Base-by-base conservation (phyloP, 2,329 filamentous ascomycete genomes). In the Emericellopsis cladophorae region DNA sequence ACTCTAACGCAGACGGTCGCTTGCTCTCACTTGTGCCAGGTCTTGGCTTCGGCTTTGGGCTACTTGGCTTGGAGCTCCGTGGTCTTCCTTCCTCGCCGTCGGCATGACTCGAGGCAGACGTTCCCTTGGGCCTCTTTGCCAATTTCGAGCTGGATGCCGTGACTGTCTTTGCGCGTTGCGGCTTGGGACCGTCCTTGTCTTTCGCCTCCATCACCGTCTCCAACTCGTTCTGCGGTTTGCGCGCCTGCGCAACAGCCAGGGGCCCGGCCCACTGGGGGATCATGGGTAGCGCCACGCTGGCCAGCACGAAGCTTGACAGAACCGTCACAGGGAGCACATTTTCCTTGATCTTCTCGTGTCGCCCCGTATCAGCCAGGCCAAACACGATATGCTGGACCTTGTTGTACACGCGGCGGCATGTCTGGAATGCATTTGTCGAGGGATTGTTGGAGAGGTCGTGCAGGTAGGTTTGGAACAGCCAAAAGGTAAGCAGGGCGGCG, bases 371-470 rank as follows among this genome's bases (percentile, higher is more conserved):
- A 29, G 79, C 72, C 21, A 83, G 69, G 16, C 85, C 85, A 58
- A 92, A 92, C 22, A 92, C 84, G 51, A 92, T 86, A 59, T 86
- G 79, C 61, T 92, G 85, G 32, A 92, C 84, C 61, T 86, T 87
- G 63, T 92, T 92, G 66, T 89, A 90, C 50, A 92, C 79, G 53
- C 86, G 71, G 44, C 84, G 76, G 55, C 85, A 90, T 39, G 83
- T 90, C 62, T 84, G 81, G 64, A 92, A 92, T 39, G 82, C 73
- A 51, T 80, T 76, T 45, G 82, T 81, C 56, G 83, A 81, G 3
- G 85, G 85, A 44, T 82, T 84, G 53, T 72, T 67, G 42, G 83
- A 75, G 46, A 92, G 76, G 57, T 92, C 86, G 66, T 85, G 81
- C 24, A 92, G 75, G 56, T 92, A 89, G 5, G 84, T 90, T 63